Evolutionary conservation across 805 yeast species (phyloP).

Genomic region (Candida parachauliodes): DNA sequence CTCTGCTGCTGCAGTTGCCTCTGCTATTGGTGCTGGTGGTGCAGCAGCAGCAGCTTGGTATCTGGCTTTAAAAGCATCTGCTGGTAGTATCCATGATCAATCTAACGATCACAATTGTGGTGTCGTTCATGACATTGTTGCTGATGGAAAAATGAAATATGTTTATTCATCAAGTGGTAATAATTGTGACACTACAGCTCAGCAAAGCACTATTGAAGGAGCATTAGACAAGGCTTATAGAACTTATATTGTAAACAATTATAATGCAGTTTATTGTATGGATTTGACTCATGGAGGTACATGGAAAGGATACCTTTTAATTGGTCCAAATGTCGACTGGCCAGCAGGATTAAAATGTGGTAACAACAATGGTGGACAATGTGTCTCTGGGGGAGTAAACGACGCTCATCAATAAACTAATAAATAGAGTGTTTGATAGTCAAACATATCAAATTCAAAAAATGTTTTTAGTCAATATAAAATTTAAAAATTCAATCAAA

Average conservation of each 20-base stretch:
- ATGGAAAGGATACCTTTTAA: neutral
- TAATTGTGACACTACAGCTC: neutral
- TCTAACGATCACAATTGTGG: neutral
- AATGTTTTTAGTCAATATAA: too few species aligned
- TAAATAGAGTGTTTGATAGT: too few species aligned
- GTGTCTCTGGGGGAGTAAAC: neutral
- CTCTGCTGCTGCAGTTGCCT: neutral
- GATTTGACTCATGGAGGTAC: neutral
- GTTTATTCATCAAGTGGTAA: neutral
- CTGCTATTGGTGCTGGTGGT: neutral
- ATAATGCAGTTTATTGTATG: neutral
- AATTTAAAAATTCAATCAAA: too few species aligned
- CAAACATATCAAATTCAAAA: too few species aligned
- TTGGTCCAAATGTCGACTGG: neutral
- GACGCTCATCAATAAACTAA: too few species aligned
- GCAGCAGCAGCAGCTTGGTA: neutral
- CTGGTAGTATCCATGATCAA: neutral
- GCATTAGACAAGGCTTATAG: neutral
- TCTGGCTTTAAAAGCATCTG: neutral
- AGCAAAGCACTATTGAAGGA: neutral
- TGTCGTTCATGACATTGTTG: neutral
- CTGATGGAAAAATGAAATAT: neutral
- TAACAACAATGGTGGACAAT: neutral
- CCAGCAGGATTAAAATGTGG: neutral
- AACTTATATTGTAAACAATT: neutral